These are phyloP conservation scores for Gossypioides kirkii DNA, from an alignment of 345 rosid genomes.

Conservation along the genomic window DNA sequence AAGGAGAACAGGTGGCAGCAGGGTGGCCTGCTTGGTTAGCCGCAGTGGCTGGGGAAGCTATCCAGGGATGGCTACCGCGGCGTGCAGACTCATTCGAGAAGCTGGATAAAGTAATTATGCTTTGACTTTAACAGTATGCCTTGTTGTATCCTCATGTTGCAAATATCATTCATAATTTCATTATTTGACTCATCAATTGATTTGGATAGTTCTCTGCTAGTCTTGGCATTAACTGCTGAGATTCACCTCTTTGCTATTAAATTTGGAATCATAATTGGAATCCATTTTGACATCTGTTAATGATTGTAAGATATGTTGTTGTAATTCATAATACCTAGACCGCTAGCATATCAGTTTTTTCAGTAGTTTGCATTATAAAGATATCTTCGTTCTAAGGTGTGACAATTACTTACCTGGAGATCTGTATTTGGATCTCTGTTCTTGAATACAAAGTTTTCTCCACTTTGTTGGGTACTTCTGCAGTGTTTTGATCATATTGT, in stretches of 20 bases:
- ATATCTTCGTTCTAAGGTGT: not conserved
- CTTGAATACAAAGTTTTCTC: not conserved
- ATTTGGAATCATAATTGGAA: not conserved
- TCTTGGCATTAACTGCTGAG: not conserved
- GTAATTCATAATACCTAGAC: not conserved
- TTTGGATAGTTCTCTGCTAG: not conserved
- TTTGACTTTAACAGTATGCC: constrained; percentile 12
- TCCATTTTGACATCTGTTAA: not conserved
- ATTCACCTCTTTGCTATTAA: not conserved
- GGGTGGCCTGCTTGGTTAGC: constrained; percentile 99
- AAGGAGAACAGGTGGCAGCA: constrained; percentile 92
- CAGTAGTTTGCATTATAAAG: not conserved
- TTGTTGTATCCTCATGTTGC: not conserved
- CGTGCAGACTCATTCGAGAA: constrained; percentile 98
- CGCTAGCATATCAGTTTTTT: not conserved
- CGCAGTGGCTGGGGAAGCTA: constrained; percentile 96
- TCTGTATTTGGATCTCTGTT: not conserved
- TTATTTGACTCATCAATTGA: not conserved
- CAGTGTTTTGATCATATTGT: not conserved
- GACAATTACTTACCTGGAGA: not conserved
- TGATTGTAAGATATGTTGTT: not conserved
- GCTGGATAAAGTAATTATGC: constrained; percentile 71
- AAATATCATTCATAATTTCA: not conserved
- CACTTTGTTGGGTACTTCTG: not conserved
- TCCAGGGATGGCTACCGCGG: constrained; percentile 88